Percentiles rank a stretch among this genome's conserved stretches.
Evolutionary conservation across 345 rosid species (phyloP).

Genomic region (Ceriops tagal): DNA sequence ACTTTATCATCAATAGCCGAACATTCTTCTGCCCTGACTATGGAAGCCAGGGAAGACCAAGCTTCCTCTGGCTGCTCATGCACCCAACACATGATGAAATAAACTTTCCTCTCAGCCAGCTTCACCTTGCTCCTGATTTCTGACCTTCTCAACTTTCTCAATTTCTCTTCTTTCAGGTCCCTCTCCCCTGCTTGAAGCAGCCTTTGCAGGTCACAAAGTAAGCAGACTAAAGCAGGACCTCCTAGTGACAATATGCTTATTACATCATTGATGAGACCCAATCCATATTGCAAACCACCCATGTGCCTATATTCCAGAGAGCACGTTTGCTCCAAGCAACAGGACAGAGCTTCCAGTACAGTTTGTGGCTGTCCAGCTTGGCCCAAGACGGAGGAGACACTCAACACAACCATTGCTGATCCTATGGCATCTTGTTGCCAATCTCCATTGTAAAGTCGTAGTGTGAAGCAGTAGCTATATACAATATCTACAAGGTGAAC

Average conservation of each 20-base stretch:
- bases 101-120: conserved; percentile 70
- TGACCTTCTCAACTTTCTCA: conserved; percentile 33
- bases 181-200: conserved; percentile 49
- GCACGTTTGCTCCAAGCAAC: conserved; percentile 77
- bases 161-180: conserved; percentile 44
- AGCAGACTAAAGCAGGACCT: conserved; percentile 48
- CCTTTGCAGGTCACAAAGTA: conserved; percentile 74
- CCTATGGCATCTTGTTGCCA: conserved; percentile 72
- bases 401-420: conserved; percentile 50
- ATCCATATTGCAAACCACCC: conserved; percentile 67
- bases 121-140: conserved; percentile 61
- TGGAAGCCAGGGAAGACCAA: conserved; percentile 53
- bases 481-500: conserved; percentile 71
- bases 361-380: conserved; percentile 61
- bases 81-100: conserved; percentile 89
- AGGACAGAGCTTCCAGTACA: conserved; percentile 52
- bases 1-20: conserved; percentile 31
- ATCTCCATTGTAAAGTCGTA: conserved; percentile 86
- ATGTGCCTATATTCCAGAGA: conserved; percentile 62
- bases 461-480: conserved; percentile 72
- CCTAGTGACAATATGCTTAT: conserved; percentile 52
- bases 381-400: conserved; percentile 65
- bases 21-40: conserved; percentile 52
- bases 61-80: conserved; percentile 63
- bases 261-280: conserved; percentile 61